Evolutionary conservation across 1,284 basidiomycete genomes (phyloP).

Genomic region (Cerioporus squamosus): DNA sequence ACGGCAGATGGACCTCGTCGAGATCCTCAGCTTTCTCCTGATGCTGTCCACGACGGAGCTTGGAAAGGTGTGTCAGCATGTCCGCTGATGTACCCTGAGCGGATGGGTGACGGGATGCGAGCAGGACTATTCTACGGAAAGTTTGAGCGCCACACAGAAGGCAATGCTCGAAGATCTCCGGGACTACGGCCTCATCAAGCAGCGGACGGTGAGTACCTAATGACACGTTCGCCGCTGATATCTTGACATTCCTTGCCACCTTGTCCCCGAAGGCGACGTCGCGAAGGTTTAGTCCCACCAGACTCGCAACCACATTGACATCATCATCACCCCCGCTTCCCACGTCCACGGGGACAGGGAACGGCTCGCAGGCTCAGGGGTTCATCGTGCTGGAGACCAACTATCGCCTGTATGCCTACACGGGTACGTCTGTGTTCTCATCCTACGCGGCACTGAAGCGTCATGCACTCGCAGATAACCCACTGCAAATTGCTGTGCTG

Average conservation of each 20-base stretch:
- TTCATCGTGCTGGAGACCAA: conserved; percentile 99
- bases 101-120: conserved; percentile 1
- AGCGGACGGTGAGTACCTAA: conserved; percentile 57
- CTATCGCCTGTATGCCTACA: conserved; percentile 98
- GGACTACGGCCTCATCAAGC: conserved; percentile 95
- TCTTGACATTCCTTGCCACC: conserved; percentile 11
- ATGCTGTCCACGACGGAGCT: conserved; percentile 95
- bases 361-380: conserved; percentile 69
- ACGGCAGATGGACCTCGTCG: conserved; percentile 89
- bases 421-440: conserved; percentile 56
- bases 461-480: conserved; percentile 67
- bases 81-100: conserved; percentile 10
- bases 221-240: conserved; percentile 1
- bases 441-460: neutral
- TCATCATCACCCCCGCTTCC: conserved; percentile 78
- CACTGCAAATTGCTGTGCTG: conserved; percentile 94
- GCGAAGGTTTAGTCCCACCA: conserved; percentile 92
- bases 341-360: conserved; percentile 59
- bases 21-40: conserved; percentile 93
- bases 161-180: conserved; percentile 92
- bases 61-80: conserved; percentile 62
- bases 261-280: conserved; percentile 54
- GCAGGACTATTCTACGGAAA: conserved; percentile 89
- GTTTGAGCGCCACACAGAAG: conserved; percentile 79
- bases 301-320: conserved; percentile 92